Evolutionary conservation across 1,284 basidiomycete genomes (phyloP).

Genomic region (Cryptococcus wingfieldii): DNA sequence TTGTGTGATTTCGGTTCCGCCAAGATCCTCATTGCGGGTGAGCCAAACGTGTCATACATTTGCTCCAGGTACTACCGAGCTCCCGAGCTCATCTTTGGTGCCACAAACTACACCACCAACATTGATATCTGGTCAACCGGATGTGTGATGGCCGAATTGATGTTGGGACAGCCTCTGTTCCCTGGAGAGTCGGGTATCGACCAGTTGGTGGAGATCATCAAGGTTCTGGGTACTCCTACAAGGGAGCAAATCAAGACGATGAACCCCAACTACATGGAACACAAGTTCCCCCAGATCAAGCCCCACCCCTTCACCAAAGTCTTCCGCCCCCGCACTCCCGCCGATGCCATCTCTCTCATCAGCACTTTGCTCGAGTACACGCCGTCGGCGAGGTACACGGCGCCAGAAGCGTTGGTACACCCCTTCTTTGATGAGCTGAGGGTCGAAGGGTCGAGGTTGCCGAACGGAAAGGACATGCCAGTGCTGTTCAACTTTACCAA

Average conservation of each 20-base stretch:
- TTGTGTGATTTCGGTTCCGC: slow-evolving; percentile 98
- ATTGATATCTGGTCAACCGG: slow-evolving; percentile 99
- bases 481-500: slow-evolving; percentile 92
- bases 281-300: slow-evolving; percentile 99
- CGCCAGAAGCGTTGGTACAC: slow-evolving; percentile 90
- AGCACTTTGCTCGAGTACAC: slow-evolving; percentile 96
- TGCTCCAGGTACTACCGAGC: slow-evolving; percentile 99
- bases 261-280: slow-evolving; percentile 99
- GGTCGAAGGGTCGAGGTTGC: slow-evolving; percentile 83
- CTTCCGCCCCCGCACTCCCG: slow-evolving; percentile 93
- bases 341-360: slow-evolving; percentile 94
- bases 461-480: slow-evolving; percentile 94
- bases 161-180: slow-evolving; percentile 98
- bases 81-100: slow-evolving; percentile 98
- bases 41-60: slow-evolving; percentile 99
- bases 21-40: slow-evolving; percentile 95
- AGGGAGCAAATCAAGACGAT: slow-evolving; percentile 99
- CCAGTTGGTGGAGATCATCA: slow-evolving; percentile 99
- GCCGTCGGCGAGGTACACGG: slow-evolving; percentile 79
- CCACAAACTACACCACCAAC: slow-evolving; percentile 99
- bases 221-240: slow-evolving; percentile 96
- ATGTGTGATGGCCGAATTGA: slow-evolving; percentile 99
- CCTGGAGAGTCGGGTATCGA: slow-evolving; percentile 99
- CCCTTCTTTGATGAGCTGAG: slow-evolving; percentile 97
- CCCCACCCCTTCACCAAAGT: slow-evolving; percentile 96